Conservation (phyloP, 495 filamentous ascomycete genomes). For the Penicillium crystallinum region DNA sequence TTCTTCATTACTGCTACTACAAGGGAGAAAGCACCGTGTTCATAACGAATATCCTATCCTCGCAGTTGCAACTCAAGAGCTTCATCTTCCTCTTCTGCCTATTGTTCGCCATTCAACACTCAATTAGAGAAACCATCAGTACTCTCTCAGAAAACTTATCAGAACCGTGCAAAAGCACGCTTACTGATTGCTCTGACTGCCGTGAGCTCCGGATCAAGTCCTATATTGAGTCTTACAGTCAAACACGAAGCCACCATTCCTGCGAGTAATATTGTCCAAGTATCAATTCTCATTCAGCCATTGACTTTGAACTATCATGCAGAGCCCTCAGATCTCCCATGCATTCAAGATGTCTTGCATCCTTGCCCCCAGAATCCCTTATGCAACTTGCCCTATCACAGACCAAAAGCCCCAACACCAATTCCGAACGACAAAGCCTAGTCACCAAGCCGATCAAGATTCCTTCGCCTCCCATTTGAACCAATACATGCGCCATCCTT, state of each 20-base stretch:
- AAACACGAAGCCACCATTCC: neutral
- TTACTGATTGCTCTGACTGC: neutral
- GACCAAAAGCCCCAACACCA: neutral
- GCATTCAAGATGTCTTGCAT: neutral
- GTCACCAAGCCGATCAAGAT: neutral
- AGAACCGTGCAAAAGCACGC: neutral
- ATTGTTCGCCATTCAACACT: neutral
- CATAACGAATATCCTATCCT: neutral
- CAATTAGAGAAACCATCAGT: neutral
- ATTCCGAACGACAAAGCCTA: neutral
- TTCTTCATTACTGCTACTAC: neutral
- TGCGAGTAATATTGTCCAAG: neutral
- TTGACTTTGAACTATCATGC: neutral
- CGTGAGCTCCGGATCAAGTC: neutral
- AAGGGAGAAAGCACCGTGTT: too few species aligned
- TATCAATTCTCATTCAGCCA: too few species aligned
- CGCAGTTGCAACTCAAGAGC: neutral
- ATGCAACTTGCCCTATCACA: neutral
- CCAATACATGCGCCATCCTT: slow-evolving; percentile 18
- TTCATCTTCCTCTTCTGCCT: neutral
- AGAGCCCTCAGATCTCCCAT: neutral
- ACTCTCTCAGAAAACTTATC: neutral
- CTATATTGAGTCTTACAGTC: neutral
- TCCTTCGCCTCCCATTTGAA: neutral
- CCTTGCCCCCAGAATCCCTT: too few species aligned